phyloP scores from a whole-genome alignment of 441 rosid genomes.

The Flueggea neowawraea region DNA sequence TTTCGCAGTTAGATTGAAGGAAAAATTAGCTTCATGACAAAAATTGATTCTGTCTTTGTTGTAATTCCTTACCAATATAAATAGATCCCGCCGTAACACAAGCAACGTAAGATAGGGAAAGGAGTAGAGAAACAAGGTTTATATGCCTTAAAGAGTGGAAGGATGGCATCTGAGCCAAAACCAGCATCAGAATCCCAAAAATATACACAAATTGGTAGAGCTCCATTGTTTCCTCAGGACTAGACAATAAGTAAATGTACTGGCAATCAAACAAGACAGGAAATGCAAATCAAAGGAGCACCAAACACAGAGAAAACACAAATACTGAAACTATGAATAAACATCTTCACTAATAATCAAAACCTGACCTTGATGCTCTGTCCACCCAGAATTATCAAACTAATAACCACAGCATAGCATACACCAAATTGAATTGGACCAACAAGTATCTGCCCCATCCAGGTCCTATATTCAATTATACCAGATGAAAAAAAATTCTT shows the following conservation, averaged over 20 bases:
- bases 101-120: conserved; percentile 29
- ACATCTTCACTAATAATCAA: not conserved
- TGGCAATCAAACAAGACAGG: conserved; percentile 10
- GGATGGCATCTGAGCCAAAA: conserved; percentile 37
- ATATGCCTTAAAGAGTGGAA: conserved; percentile 38
- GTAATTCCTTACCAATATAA: conserved; percentile 18
- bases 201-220: conserved; percentile 34
- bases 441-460: conserved; percentile 32
- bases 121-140: conserved; percentile 31
- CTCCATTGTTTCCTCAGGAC: conserved; percentile 19
- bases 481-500: no score
- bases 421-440: conserved; percentile 34
- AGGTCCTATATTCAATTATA: conserved; percentile 17
- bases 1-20: not conserved
- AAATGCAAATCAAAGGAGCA: not conserved
- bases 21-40: no score
- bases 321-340: no score
- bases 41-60: not conserved
- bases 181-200: conserved; percentile 23
- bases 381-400: conserved; percentile 32
- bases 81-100: conserved; percentile 27
- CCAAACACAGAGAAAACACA: no score
- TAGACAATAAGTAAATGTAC: conserved; percentile 31
- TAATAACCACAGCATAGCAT: conserved; percentile 36
- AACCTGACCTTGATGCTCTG: conserved; percentile 32